Evolutionary conservation across 768 basidiomycete species (phyloP), one percentile per base, ranked within the genome.

Genomic region (Lactarius akahatsu): DNA sequence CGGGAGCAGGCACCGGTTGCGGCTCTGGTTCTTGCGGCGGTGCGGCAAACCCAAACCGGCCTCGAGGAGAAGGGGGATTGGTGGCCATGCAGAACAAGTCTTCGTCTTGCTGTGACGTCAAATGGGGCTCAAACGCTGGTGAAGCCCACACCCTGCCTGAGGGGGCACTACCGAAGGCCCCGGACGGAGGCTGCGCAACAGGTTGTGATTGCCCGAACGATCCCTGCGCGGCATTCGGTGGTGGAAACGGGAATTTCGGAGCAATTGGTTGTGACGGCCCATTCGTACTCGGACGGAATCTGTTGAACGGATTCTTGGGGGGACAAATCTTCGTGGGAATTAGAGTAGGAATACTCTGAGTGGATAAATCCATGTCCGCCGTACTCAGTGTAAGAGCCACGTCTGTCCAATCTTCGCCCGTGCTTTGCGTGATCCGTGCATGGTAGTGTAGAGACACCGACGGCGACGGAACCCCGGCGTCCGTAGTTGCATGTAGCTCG

Each of bases 341-440:
- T 30, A 68, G 45, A 23, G 15, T 71, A 69, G 30, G 71, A 64
- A 59, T 83, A 73, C 57, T 76, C 78, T 63, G 80, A 58, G 6
- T 77, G 66, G 36, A 41, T 77, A 82, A 36, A 80, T 81, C 57
- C 65, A 73, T 66, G 75, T 77, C 56, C 66, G 80, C 80, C 3
- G 86, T 86, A 74, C 82, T 85, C 34, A 88, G 76, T 8, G 80
- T 83, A 38, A 88, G 76, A 1, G 77, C 66, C 2, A 82, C 78
- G 65, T 80, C 76, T 28, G 70, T 77, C 87, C 86, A 89, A 66
- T 86, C 83, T 70, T 89, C 86, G 15, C 86, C 86, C 0, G 86
- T 86, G 68, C 73, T 74, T 69, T 89, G 86, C 0, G 72, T 75
- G 59, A 88, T 77, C 32, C 78, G 76, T 0, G 85, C 85, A 28